A percentile compares a stretch with the other conserved stretches of the same genome.
Evolutionary conservation across 192 early-diverging fungal genomes (phyloP).

Genomic region (Backusella tuberculispora): DNA sequence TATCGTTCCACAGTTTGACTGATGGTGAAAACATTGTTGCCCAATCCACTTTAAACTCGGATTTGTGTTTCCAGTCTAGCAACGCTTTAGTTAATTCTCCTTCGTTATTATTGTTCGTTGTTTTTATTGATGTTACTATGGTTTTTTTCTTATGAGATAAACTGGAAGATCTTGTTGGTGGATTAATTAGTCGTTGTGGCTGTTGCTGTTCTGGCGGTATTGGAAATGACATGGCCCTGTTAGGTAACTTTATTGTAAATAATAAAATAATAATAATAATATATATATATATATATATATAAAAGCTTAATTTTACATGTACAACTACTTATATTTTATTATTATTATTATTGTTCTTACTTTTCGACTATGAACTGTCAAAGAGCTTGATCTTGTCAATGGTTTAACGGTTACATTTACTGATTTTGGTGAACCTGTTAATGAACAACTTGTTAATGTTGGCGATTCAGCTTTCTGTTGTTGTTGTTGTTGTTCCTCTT

Average conservation of each 20-base stretch:
- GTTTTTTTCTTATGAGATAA: not conserved
- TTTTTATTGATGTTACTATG: not conserved
- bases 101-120: not conserved
- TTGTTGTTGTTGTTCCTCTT: not conserved
- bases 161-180: slow-evolving; percentile 12
- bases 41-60: slow-evolving; percentile 24
- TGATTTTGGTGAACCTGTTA: not conserved
- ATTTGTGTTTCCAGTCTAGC: slow-evolving; percentile 24
- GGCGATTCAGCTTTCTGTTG: not conserved
- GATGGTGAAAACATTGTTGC: slow-evolving; percentile 9
- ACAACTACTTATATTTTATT: not conserved
- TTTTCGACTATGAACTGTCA: not conserved
- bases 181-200: not conserved
- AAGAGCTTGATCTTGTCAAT: slow-evolving; percentile 11
- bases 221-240: slow-evolving; percentile 11
- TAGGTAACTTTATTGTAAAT: not conserved
- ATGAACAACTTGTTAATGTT: not conserved
- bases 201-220: not conserved
- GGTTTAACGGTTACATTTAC: not conserved
- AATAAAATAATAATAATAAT: not conserved
- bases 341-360: not conserved
- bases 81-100: slow-evolving; percentile 16
- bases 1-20: slow-evolving; percentile 3
- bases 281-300: not conserved
- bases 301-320: no score